These are phyloP conservation scores for Erysimum cheiranthoides DNA, from an alignment of 345 rosid genomes.

Conservation along the genomic window DNA sequence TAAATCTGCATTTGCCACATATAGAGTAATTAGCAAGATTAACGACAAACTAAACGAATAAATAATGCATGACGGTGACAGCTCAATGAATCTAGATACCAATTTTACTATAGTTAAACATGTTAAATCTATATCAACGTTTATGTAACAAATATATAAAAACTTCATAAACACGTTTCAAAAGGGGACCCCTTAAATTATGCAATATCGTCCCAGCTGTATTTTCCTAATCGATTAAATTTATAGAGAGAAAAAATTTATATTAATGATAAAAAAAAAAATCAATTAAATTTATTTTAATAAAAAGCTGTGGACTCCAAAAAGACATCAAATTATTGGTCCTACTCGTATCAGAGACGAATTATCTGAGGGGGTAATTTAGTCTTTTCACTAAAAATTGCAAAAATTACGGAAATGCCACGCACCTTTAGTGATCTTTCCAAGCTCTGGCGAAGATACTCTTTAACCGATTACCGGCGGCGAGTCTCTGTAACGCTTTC, in stretches of 20 bases:
- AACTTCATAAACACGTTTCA: neutral
- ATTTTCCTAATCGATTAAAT: neutral
- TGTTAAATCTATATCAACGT: neutral
- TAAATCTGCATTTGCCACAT: too few species aligned
- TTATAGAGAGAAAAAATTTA: neutral
- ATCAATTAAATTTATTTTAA: neutral
- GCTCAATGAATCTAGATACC: neutral
- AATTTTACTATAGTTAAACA: neutral
- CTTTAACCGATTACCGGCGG: constrained; percentile 68
- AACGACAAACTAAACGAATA: neutral
- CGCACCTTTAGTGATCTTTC: constrained; percentile 62
- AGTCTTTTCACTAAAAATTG: neutral
- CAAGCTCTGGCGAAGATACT: constrained; percentile 66
- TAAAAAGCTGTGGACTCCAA: neutral
- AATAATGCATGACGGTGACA: neutral
- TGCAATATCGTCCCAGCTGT: neutral
- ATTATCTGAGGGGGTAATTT: neutral
- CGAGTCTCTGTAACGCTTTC: constrained; percentile 65
- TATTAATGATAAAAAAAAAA: neutral
- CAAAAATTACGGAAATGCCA: constrained; percentile 6
- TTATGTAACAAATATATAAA: neutral
- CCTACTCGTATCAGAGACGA: neutral
- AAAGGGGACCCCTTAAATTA: constrained; percentile 15
- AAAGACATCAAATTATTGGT: neutral
- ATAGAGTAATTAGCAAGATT: neutral